Evolutionary conservation across 2,329 filamentous ascomycete genomes (phyloP).

Genomic region (Cladosporium sp.): DNA sequence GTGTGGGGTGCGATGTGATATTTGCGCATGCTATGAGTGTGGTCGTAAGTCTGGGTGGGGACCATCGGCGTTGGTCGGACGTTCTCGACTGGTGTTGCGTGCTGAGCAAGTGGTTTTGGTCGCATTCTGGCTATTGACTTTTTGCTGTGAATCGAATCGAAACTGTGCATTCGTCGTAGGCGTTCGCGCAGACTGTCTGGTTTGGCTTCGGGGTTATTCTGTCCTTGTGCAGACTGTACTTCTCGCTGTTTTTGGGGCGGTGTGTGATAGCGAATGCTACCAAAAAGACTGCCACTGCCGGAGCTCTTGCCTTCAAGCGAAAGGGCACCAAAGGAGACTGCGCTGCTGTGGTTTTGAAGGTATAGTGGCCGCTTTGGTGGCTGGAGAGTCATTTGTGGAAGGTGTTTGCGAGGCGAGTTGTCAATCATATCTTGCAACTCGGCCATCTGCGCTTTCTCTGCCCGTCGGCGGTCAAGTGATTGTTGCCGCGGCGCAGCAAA

Average conservation of each 20-base stretch:
- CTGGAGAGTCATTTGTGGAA: constrained; percentile 1
- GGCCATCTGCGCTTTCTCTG: constrained; percentile 44
- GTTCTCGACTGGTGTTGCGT: not conserved
- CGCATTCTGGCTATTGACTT: constrained; percentile 18
- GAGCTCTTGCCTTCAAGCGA: constrained; percentile 22
- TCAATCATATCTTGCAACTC: constrained; percentile 45
- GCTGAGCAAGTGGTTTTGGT: not conserved
- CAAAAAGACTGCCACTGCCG: constrained; percentile 20
- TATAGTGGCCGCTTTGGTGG: constrained; percentile 16
- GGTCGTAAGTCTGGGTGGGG: not conserved
- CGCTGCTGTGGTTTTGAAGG: constrained; percentile 27
- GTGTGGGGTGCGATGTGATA: constrained; percentile 27
- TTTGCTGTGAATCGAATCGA: constrained; percentile 31
- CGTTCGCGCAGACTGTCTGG: constrained; percentile 26
- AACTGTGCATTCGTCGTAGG: constrained; percentile 31
- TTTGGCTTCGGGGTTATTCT: not conserved
- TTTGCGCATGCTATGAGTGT: constrained; percentile 1
- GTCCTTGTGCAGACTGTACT: constrained; percentile 18
- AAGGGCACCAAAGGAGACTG: constrained; percentile 28
- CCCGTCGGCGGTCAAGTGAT: constrained; percentile 49
- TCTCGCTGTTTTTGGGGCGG: constrained; percentile 22
- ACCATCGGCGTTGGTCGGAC: not conserved
- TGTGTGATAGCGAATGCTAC: constrained; percentile 29
- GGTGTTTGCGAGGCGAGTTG: constrained; percentile 46
- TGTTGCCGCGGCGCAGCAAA: constrained; percentile 55